Base-by-base conservation (phyloP, 2,329 filamentous ascomycete genomes). In the Emydomyces testavorans region DNA sequence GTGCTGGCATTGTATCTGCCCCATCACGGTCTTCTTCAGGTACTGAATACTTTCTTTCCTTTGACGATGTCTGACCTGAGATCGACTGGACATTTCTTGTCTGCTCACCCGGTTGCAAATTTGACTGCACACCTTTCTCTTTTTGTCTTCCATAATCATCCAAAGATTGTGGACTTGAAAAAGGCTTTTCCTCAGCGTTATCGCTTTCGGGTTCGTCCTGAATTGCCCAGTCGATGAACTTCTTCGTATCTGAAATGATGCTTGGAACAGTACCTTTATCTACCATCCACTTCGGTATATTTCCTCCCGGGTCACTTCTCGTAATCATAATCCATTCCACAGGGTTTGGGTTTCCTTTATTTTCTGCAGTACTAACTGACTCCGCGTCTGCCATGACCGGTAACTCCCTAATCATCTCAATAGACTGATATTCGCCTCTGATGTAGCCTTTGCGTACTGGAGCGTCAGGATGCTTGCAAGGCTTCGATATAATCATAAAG, bases 291-390 rank as follows among this genome's bases (percentile, higher is more conserved):
- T 85, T 77, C 1, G 88, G 88, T 15, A 94, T 88, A 50, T 80
- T 90, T 45, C 88, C 88, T 8, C 88, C 88, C 2, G 88, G 87
- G 57, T 94, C 87, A 62, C 84, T 90, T 41, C 88, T 75, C 1
- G 87, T 94, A 15, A 94, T 79, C 88, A 94, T 94, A 52, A 92
- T 77, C 88, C 88, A 94, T 63, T 94, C 88, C 1, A 94, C 75
- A 0, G 80, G 79, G 54, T 81, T 82, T 6, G 68, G 64, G 28
- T 76, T 70, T n/a, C 67, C 64, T 1, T 61, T 54, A 7, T 7
- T 20, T 15, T 20, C 46, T 4, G 28, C 39, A 50, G 53, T 20
- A 6, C 18, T 20, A 11, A 10, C 16, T n/a, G 23, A 23, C 16
- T 31, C 24, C 31, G 8, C 48, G 15, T n/a, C 50, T 16, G 42